These are phyloP conservation scores for Dictyostelium capitatum DNA, from an alignment of 78 protist genomes.

Conservation along the genomic window DNA sequence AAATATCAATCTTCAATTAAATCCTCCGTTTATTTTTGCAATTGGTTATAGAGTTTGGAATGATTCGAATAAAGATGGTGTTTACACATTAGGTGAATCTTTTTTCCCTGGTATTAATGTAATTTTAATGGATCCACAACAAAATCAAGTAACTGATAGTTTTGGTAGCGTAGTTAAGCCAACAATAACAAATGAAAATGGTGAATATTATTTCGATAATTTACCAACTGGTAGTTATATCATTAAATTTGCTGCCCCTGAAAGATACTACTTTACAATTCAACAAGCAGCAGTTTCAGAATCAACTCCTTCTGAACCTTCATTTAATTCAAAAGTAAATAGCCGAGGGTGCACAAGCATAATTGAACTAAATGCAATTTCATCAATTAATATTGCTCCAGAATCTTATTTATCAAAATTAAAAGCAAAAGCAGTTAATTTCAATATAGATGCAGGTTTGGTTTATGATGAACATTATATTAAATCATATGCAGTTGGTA, in stretches of 20 bases:
- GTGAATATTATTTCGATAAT: conserved; percentile 44
- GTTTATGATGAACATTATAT: background rate
- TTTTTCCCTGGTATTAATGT: conserved; percentile 13
- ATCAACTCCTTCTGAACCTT: no score
- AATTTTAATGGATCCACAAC: background rate
- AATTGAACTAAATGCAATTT: background rate
- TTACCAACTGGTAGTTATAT: conserved; percentile 21
- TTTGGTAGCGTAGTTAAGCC: background rate
- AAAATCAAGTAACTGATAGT: background rate
- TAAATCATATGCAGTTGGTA: conserved; percentile 38
- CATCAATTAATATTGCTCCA: background rate
- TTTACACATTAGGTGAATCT: background rate
- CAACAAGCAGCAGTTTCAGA: background rate
- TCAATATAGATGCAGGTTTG: conserved; percentile 54
- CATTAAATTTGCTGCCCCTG: background rate
- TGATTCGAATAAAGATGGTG: conserved; percentile 37
- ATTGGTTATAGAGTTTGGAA: conserved; percentile 28
- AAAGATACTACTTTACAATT: background rate
- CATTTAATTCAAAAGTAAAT: background rate
- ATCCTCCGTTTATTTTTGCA: conserved; percentile 22
- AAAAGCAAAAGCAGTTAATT: background rate
- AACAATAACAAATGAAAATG: background rate
- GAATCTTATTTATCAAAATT: background rate
- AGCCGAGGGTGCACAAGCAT: conserved; percentile 4
- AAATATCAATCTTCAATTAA: conserved; percentile 22